These are phyloP conservation scores for Talaromyces proteolyticus DNA, from an alignment of 495 filamentous ascomycete species.

Conservation along the genomic window DNA sequence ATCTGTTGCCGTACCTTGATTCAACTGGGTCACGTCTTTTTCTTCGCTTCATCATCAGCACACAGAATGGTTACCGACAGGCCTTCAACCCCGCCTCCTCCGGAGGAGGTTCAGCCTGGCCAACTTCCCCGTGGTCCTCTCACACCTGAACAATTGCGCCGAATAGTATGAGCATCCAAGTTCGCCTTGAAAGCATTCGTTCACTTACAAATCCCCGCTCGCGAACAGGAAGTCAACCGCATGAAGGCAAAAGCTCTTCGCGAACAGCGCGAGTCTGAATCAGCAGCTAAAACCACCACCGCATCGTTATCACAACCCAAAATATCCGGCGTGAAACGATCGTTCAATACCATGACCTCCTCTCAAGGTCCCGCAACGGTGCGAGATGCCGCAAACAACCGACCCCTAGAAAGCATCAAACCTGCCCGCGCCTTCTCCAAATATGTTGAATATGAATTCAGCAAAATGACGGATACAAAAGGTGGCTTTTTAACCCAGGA, in stretches of 20 bases:
- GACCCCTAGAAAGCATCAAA: slow-evolving; percentile 53
- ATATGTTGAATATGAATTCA: slow-evolving; percentile 96
- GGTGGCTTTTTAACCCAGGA: slow-evolving; percentile 83
- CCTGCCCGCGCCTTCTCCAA: slow-evolving; percentile 78
- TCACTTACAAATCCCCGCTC: background rate
- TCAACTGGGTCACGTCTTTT: background rate
- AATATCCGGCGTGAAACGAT: slow-evolving; percentile 47
- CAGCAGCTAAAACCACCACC: slow-evolving; percentile 21
- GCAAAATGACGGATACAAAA: slow-evolving; percentile 95
- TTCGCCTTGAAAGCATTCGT: no score
- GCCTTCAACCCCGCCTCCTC: slow-evolving; percentile 57
- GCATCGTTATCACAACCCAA: slow-evolving; percentile 15
- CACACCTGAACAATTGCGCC: slow-evolving; percentile 69
- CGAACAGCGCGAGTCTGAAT: slow-evolving; percentile 58
- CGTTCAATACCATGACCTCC: slow-evolving; percentile 58
- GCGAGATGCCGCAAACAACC: slow-evolving; percentile 54
- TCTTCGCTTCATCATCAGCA: no score
- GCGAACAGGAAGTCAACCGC: slow-evolving; percentile 73
- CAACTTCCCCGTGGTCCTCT: slow-evolving; percentile 45
- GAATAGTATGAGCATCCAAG: slow-evolving; percentile 48
- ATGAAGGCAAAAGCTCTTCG: slow-evolving; percentile 88
- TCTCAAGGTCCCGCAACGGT: slow-evolving; percentile 51
- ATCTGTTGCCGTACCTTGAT: background rate
- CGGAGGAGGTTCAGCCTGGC: slow-evolving; percentile 27
- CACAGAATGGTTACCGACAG: slow-evolving; percentile 22